Base-by-base conservation (phyloP, 108 stramenopile species). In the Nitzschia sp. region DNA sequence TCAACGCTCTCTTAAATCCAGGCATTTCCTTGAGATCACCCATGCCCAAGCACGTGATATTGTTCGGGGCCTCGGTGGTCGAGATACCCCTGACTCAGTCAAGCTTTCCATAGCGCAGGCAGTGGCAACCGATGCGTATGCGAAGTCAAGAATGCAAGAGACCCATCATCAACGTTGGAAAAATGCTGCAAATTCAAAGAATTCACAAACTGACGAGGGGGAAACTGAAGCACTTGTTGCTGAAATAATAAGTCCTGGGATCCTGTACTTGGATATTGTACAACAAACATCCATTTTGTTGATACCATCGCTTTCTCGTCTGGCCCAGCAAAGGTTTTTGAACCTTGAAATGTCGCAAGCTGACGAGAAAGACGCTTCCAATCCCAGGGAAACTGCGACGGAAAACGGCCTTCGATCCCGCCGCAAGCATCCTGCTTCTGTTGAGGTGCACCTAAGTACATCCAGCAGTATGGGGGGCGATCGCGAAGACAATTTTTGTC, bases 211-310 rank as follows among this genome's bases (percentile, higher is more conserved):
- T 8, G 34, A 24, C 10, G 26, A 59, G 2, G 44, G 46, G 0
- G 57, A 34, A 3, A 24, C 6, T n/a, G 15, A 64, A 57, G 26
- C 17, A 2, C 25, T 64, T 6, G 24, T 60, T 9, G 54, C 53
- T 42, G 71, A 63, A 46, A 46, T 57, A 0, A 22, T 53, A 41
- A 8, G 61, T 8, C 57, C 53, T 12, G 44, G 25, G 44, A 14
- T 63, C 15, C 10, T 39, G 17, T 77, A 69, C 52, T 54, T 82
- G 42, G 81, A 82, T 53, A 37, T 82, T 8, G 77, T 82, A 10
- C 81, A 82, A 39, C 20, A 72, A 25, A 51, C 70, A 2, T 37
- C 57, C 15, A 41, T 69, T 7, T 22, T 82, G 12, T 40, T 82
- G 12, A 82, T 82, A 0, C 81, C 81, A 25, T 62, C 65, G 2